phyloP scores from a whole-genome alignment of 331 rosid genomes.

The Malus hybrid region DNA sequence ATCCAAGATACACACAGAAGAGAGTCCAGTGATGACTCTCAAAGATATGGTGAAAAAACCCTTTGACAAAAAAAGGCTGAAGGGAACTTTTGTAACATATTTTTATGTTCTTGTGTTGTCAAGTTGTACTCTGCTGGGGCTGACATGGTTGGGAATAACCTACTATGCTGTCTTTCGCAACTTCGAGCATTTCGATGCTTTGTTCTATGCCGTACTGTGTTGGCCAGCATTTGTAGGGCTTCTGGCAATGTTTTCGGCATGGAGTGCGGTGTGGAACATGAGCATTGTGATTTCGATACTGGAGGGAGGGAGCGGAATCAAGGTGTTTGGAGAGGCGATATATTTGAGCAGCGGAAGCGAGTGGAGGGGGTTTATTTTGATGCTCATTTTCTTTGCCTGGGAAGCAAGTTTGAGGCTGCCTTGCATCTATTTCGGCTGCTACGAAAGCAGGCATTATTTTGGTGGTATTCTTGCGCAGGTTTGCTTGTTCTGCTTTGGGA shows the following conservation, averaged over 20 bases:
- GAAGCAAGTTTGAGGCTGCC: conserved; percentile 35
- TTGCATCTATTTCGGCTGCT: conserved; percentile 27
- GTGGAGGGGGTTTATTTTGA: conserved; percentile 36
- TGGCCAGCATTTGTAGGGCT: conserved; percentile 8
- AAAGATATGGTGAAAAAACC: conserved; percentile 23
- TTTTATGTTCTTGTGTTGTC: conserved; percentile 22
- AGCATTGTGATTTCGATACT: conserved; percentile 43
- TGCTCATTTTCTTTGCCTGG: conserved; percentile 47
- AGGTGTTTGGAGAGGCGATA: conserved; percentile 30
- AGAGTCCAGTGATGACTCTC: conserved; percentile 7
- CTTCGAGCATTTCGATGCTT: background rate
- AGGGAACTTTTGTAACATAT: conserved; percentile 14
- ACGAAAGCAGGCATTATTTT: conserved; percentile 17
- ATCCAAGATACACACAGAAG: conserved; percentile 32
- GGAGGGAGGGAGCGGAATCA: conserved; percentile 37
- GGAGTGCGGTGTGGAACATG: conserved; percentile 56
- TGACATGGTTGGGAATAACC: conserved; percentile 7
- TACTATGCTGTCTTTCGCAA: background rate
- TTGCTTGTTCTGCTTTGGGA: conserved; percentile 31
- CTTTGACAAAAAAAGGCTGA: background rate
- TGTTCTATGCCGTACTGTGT: background rate
- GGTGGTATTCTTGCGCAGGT: conserved; percentile 16
- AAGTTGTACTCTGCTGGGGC: conserved; percentile 10
- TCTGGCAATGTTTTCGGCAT: conserved; percentile 31
- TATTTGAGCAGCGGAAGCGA: conserved; percentile 31